Percentiles rank a stretch among this genome's conserved stretches.
phyloP scores from a whole-genome alignment of 805 yeast species.

The Pichia eremophila region DNA sequence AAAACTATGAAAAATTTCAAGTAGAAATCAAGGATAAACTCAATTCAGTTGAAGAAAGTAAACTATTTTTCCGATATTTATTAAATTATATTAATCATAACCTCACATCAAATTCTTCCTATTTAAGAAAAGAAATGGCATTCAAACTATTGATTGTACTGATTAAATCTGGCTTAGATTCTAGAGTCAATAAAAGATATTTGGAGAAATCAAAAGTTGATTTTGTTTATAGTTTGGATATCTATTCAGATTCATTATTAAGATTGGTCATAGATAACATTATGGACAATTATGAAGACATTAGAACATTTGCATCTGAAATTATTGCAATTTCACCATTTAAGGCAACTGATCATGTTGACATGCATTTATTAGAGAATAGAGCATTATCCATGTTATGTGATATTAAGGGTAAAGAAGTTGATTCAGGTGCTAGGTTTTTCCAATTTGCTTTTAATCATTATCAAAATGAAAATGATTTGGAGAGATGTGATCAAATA shows the following conservation, averaged over 20 bases:
- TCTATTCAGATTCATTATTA: constrained; percentile 32
- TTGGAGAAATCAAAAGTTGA: constrained; percentile 35
- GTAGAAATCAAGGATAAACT: constrained; percentile 27
- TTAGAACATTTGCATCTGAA: constrained; percentile 43
- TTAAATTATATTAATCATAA: constrained; percentile 16
- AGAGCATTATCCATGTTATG: constrained; percentile 24
- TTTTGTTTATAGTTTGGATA: constrained; percentile 38
- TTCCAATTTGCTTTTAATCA: constrained; percentile 41
- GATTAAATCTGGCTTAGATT: constrained; percentile 49
- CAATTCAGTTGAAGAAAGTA: constrained; percentile 24
- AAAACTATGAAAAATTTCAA: constrained; percentile 26
- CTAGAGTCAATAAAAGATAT: constrained; percentile 27
- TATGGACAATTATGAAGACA: constrained; percentile 67
- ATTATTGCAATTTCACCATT: constrained; percentile 38
- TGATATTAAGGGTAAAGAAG: constrained; percentile 47
- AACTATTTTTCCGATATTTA: constrained; percentile 28
- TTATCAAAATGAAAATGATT: constrained; percentile 18
- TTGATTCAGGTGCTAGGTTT: constrained; percentile 73
- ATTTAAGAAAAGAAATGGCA: constrained; percentile 42
- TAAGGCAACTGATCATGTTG: constrained; percentile 16
- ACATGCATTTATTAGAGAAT: constrained; percentile 14
- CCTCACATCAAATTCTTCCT: constrained; percentile 48
- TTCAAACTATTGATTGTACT: constrained; percentile 37
- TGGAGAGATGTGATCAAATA: constrained; percentile 17
- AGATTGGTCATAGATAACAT: constrained; percentile 52